phyloP scores from a whole-genome alignment of 2,329 filamentous ascomycete genomes.

The Ceratocystis variospora region DNA sequence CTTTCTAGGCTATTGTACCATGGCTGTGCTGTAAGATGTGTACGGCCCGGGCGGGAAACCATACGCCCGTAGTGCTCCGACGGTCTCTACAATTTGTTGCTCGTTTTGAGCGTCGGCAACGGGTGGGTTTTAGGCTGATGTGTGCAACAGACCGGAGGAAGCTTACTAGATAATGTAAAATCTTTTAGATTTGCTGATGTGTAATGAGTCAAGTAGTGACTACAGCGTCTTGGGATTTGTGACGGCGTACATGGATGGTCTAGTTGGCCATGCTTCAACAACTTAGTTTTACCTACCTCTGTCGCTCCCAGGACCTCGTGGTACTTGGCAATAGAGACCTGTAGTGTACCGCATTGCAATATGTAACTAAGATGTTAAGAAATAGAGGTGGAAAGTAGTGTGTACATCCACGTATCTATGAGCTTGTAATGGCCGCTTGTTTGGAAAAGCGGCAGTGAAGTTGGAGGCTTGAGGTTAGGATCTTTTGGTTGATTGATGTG shows the following conservation, averaged over 20 bases:
- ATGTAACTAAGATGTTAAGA: too few species aligned
- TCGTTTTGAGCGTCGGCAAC: not conserved
- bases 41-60: not conserved
- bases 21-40: not conserved
- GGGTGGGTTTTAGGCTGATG: not conserved
- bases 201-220: not conserved
- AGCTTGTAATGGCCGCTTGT: too few species aligned
- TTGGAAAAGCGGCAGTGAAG: too few species aligned
- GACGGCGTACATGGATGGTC: not conserved
- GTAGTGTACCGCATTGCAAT: constrained; percentile 16
- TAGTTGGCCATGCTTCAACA: not conserved
- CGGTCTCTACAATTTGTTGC: not conserved
- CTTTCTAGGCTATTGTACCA: not conserved
- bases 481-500: too few species aligned
- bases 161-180: not conserved
- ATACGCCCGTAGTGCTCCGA: not conserved
- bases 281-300: not conserved
- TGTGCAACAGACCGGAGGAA: not conserved
- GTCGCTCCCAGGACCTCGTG: not conserved
- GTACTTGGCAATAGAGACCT: constrained; percentile 5
- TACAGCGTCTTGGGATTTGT: not conserved
- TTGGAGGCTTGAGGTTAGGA: too few species aligned
- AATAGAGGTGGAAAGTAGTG: too few species aligned
- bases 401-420: too few species aligned
- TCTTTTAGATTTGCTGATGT: not conserved